Base-by-base conservation (phyloP, 225 moss, liverwort and hornwort species). In the Climacium dendroides region DNA sequence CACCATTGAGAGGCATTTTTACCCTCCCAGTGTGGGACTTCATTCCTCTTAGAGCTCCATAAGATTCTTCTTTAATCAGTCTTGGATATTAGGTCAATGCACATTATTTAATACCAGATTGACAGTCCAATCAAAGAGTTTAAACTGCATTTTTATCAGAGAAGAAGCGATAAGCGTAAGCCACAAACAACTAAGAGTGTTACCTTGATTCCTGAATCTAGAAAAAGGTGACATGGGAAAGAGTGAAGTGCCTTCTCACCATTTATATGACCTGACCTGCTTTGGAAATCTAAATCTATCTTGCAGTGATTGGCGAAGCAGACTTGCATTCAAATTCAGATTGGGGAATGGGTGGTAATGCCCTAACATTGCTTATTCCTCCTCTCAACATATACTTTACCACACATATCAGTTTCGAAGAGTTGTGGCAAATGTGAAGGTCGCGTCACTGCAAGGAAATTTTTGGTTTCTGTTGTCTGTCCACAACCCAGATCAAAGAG, bases 1-100 rank as follows among this genome's bases (percentile, higher is more conserved):
- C 83, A 91, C 80, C 72, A 85, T 92, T 72, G 90, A 94, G 85
- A 88, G 88, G 78, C 87, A 86, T 60, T 88, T 92, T 59, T 82
- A 88, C 85, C 88, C 85, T 87, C 88, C 89, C 22, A 83, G 82
- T 86, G 78, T 48, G 63, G 79, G 64, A 72, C 80, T 88, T n/a
- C 43, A 55, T 78, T 84, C 70, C 18, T 48, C 59, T 19, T 74
- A 69, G 48, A 84, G 26, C 55, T 87, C 32, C 57, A 9, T 34
- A 26, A 5, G 77, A 45, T 66, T 67, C 37, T 28, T 83, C 43
- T 50, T 62, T 22, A 14, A 43, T 41, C 39, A 86, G 53, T 65
- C 34, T 69, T 78, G 34, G 78, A 45, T 75, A 75, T 59, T 67
- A 76, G 43, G 7, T 70, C 82, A 69, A 70, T 69, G 41, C 29